These are phyloP conservation scores for Chaetoscypha palmicola DNA, from an alignment of 2,329 filamentous ascomycete species.

Conservation along the genomic window DNA sequence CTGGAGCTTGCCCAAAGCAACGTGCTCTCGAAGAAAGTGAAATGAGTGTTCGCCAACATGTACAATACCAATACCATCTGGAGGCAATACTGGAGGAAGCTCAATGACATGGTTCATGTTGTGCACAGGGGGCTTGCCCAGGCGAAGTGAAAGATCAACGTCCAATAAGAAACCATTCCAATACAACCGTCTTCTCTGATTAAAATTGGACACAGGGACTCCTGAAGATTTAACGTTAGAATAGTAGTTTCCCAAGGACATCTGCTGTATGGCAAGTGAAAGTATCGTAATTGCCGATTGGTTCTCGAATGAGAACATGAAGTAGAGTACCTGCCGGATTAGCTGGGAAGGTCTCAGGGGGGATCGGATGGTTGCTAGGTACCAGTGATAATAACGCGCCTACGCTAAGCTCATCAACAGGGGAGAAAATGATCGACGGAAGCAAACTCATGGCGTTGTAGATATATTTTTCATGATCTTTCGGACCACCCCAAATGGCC, in stretches of 20 bases:
- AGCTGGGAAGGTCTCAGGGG: neutral
- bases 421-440: slow-evolving; percentile 10
- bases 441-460: slow-evolving; percentile 12
- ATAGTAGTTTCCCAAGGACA: slow-evolving; percentile 9
- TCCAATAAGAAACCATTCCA: slow-evolving; percentile 10
- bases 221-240: neutral
- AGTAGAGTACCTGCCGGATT: slow-evolving; percentile 8
- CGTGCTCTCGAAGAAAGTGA: slow-evolving; percentile 9
- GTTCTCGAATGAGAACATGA: slow-evolving; percentile 12
- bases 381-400: slow-evolving; percentile 10
- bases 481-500: neutral
- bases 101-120: slow-evolving; percentile 1
- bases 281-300: slow-evolving; percentile 9
- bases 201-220: neutral
- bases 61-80: slow-evolving; percentile 4
- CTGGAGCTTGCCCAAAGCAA: slow-evolving; percentile 9
- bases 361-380: neutral
- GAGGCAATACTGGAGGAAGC: slow-evolving; percentile 1
- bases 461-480: slow-evolving; percentile 8
- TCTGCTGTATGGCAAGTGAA: slow-evolving; percentile 10
- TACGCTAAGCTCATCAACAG: slow-evolving; percentile 7
- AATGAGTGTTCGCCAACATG: slow-evolving; percentile 1
- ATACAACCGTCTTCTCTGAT: slow-evolving; percentile 6
- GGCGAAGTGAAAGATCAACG: slow-evolving; percentile 9
- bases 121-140: slow-evolving; percentile 6